Evolutionary conservation across 2,329 filamentous ascomycete species (phyloP).

Genomic region (Cercospora sojina): DNA sequence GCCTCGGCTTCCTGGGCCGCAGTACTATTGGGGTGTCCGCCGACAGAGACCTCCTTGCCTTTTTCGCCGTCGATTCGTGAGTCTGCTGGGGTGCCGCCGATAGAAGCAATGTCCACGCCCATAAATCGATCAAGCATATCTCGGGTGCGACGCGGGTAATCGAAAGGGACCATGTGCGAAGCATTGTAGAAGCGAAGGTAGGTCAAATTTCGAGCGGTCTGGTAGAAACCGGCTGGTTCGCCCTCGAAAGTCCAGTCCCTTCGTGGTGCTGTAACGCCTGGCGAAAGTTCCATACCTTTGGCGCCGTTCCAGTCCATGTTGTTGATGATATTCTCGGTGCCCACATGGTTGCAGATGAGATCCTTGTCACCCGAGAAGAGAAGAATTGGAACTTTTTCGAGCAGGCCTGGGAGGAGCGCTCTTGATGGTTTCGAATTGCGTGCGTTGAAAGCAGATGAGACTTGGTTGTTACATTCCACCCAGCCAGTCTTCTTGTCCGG

Average conservation of each 20-base stretch:
- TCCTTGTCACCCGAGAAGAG: conserved; percentile 94
- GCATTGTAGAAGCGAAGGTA: conserved; percentile 95
- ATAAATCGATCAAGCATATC: conserved; percentile 99
- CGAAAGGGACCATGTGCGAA: conserved; percentile 97
- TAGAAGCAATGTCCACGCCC: conserved; percentile 83
- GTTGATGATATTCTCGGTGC: conserved; percentile 86
- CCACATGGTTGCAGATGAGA: conserved; percentile 94
- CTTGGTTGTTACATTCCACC: conserved; percentile 82
- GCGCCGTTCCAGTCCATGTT: conserved; percentile 90
- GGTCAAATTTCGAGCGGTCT: conserved; percentile 89
- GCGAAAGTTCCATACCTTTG: conserved; percentile 83
- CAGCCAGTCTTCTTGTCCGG: conserved; percentile 80
- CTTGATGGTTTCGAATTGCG: conserved; percentile 71
- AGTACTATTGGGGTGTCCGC: conserved; percentile 65
- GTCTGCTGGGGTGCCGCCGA: conserved; percentile 77
- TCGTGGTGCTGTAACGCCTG: conserved; percentile 87
- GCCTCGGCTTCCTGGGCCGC: conserved; percentile 65
- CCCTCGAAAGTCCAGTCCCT: conserved; percentile 93
- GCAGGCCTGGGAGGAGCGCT: conserved; percentile 71
- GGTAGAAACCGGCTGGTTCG: conserved; percentile 84
- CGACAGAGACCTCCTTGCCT: conserved; percentile 72
- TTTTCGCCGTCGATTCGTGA: conserved; percentile 84
- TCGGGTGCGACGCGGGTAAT: conserved; percentile 78
- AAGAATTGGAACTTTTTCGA: conserved; percentile 74
- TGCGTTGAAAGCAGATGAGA: conserved; percentile 69